Base-by-base conservation (phyloP, 2,329 filamentous ascomycete genomes). In the Microcyclosporella mali region DNA sequence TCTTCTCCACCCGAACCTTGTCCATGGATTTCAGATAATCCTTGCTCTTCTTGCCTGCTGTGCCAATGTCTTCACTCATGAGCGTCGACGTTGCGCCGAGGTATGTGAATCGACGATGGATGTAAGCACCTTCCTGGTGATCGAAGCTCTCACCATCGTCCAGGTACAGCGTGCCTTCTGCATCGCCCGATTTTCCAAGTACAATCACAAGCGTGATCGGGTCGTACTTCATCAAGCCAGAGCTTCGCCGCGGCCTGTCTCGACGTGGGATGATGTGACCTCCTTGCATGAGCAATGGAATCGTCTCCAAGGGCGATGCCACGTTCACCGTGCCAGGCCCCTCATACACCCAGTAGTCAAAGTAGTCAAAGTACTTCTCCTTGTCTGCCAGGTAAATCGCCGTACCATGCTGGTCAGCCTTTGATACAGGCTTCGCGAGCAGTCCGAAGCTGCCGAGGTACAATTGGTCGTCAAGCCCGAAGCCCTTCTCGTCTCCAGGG, bases 131-230 rank as follows among this genome's bases (percentile, higher is more conserved):
- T 50, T 81, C 72, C 64, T 94, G 73, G 61, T 86, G 88, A 42
- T 95, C 88, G 55, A 89, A 98, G 1, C 84, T 85, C 66, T 97
- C 89, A 36, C 92, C 92, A 53, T 98, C 92, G 60, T 98, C 92
- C 21, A 88, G 73, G 60, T 98, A 98, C 6, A 98, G 70, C 37
- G 85, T 82, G 19, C 92, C 92, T 36, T 83, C 77, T 0, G 90
- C 88, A 56, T 82, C 78, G 40, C 84, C 81, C 25, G 77, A 72
- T 53, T 79, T 78, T 53, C 78, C 72, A 12, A 94, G 71, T 0
- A 79, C 77, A 2, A 97, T 73, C 2, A 98, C 82, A 1, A 98
- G 78, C 0, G 92, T 98, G 70, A 95, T 95, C 31, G 94, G 89
- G 63, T 98, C 92, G 66, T 82, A 94, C 57, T 80, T 84, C 92